phyloP scores from a whole-genome alignment of 2,329 filamentous ascomycete genomes.

The Fusarium begoniae region DNA sequence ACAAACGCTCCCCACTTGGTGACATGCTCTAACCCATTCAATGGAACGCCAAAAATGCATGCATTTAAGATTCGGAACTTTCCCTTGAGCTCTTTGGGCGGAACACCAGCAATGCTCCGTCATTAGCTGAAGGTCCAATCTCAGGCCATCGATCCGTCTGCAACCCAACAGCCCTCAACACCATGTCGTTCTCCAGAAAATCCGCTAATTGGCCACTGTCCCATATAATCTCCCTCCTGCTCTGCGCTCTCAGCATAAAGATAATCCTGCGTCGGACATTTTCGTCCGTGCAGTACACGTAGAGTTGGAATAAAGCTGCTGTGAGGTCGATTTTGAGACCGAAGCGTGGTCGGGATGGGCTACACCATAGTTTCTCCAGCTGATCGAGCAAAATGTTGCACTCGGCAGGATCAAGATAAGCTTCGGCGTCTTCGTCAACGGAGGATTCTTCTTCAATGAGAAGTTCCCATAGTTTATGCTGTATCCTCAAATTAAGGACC shows the following conservation, averaged over 20 bases:
- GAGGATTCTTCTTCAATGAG: neutral
- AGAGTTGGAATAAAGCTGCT: slow-evolving; percentile 2
- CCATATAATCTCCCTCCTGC: slow-evolving; percentile 10
- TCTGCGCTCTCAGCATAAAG: neutral
- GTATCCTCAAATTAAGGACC: neutral
- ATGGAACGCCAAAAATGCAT: neutral
- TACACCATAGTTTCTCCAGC: neutral
- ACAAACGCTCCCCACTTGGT: neutral
- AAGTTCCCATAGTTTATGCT: slow-evolving; percentile 7
- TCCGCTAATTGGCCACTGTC: slow-evolving; percentile 1
- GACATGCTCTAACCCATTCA: neutral
- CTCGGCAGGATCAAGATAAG: neutral
- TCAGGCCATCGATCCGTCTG: slow-evolving; percentile 4
- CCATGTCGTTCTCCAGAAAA: neutral
- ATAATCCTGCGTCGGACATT: neutral
- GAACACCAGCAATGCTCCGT: neutral
- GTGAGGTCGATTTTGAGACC: neutral
- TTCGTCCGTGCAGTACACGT: neutral
- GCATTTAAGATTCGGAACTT: neutral
- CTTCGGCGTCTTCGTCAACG: neutral
- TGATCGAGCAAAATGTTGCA: neutral
- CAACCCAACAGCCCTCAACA: neutral
- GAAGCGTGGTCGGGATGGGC: neutral
- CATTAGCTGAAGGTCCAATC: neutral
- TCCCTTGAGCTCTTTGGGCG: neutral